phyloP scores from a whole-genome alignment of 2,329 filamentous ascomycete species.

The Metarhizium brunneum region DNA sequence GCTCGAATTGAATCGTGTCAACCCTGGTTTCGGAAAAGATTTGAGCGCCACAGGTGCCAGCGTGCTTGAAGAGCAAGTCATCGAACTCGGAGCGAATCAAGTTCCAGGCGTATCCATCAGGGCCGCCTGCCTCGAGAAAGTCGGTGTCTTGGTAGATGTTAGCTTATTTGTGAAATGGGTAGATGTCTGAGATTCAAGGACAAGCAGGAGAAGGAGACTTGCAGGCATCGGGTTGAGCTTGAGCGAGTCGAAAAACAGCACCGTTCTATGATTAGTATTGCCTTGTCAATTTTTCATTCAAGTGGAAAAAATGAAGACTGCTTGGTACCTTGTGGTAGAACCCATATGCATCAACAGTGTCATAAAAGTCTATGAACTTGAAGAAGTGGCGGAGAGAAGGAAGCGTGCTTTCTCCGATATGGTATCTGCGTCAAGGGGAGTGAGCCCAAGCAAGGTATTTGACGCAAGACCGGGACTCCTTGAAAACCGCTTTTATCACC shows the following conservation, averaged over 20 bases:
- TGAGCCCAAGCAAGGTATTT: too few species aligned
- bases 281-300: background rate
- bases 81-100: slow-evolving; percentile 36
- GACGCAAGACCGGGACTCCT: too few species aligned
- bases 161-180: background rate
- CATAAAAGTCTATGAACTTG: slow-evolving; percentile 32
- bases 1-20: slow-evolving; percentile 20
- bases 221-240: slow-evolving; percentile 21
- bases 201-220: slow-evolving; percentile 8
- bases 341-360: slow-evolving; percentile 28
- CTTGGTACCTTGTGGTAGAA: slow-evolving; percentile 31
- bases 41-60: slow-evolving; percentile 27
- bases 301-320: too few species aligned
- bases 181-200: background rate
- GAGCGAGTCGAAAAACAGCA: slow-evolving; percentile 29
- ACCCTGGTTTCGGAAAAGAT: slow-evolving; percentile 31
- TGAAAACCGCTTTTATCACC: background rate
- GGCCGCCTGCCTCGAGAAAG: slow-evolving; percentile 30
- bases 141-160: slow-evolving; percentile 26
- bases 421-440: slow-evolving; percentile 15
- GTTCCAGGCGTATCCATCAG: slow-evolving; percentile 32
- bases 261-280: slow-evolving; percentile 13
- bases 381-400: slow-evolving; percentile 31
- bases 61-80: slow-evolving; percentile 33
- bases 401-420: slow-evolving; percentile 29